A percentile compares a stretch with the other conserved stretches of the same genome.
These are phyloP conservation scores for Ophiostoma montium DNA, from an alignment of 2,329 filamentous ascomycete species.

Conservation along the genomic window DNA sequence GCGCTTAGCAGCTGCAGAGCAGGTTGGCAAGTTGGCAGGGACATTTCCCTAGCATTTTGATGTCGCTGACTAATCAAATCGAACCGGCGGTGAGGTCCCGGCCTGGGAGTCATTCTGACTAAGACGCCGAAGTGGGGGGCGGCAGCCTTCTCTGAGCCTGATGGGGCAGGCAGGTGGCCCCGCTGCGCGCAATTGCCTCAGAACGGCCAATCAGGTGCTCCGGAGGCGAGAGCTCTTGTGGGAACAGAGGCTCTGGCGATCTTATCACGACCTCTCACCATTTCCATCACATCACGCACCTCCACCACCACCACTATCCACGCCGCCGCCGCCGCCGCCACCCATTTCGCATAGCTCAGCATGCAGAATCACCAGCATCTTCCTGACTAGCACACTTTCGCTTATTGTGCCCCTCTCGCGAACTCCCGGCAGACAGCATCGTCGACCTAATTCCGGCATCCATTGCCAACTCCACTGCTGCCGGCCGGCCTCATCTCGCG, in stretches of 20 bases:
- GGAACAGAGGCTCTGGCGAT: not conserved
- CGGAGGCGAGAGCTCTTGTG: no score
- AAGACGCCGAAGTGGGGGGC: not conserved
- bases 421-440: no score
- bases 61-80: no score
- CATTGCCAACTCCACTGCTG: no score
- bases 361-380: not conserved
- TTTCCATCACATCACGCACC: not conserved
- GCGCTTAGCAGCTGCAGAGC: no score
- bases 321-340: not conserved
- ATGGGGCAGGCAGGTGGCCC: not conserved
- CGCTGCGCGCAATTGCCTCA: not conserved
- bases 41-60: no score
- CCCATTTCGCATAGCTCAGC: not conserved
- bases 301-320: not conserved
- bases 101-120: no score
- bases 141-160: not conserved
- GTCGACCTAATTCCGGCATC: no score
- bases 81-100: no score
- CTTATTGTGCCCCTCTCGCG: not conserved
- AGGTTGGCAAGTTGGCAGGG: no score
- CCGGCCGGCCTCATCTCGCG: no score
- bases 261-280: constrained; percentile 2
- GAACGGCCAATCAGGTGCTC: not conserved
- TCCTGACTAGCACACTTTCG: not conserved